A percentile compares a stretch with the other conserved stretches of the same genome.
Conservation (phyloP, 2,329 filamentous ascomycete species). For the Colletotrichum nymphaeae region DNA sequence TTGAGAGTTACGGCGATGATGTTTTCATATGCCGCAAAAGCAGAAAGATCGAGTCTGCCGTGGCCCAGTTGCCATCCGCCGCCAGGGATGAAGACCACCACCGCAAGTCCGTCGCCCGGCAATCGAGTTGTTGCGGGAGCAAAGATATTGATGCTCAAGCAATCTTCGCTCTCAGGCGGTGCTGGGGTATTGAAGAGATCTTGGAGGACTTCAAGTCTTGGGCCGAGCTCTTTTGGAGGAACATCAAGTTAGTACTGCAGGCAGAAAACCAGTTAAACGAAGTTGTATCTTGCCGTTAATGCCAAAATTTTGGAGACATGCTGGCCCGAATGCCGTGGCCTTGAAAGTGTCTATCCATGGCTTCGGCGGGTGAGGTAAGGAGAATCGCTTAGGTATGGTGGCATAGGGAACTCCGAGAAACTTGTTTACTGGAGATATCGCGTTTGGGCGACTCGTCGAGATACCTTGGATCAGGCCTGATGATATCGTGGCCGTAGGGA, state of each 20-base stretch:
- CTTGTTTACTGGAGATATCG: constrained; percentile 43
- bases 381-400: constrained; percentile 53
- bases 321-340: constrained; percentile 11
- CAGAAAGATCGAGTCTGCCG: constrained; percentile 38
- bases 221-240: constrained; percentile 35
- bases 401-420: constrained; percentile 66
- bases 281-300: not conserved
- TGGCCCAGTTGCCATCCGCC: constrained; percentile 42
- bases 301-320: constrained; percentile 28
- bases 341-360: not conserved
- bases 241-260: not conserved
- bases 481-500: constrained; percentile 6
- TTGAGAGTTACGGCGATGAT: constrained; percentile 42
- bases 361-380: not conserved
- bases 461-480: not conserved
- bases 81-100: constrained; percentile 42
- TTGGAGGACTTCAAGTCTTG: constrained; percentile 36
- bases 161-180: constrained; percentile 42
- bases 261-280: not conserved
- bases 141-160: constrained; percentile 43
- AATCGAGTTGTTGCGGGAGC: constrained; percentile 31
- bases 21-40: constrained; percentile 43
- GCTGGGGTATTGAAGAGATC: constrained; percentile 36
- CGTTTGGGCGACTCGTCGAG: not conserved
- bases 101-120: constrained; percentile 32